Evolutionary conservation across 345 rosid species (phyloP).

Genomic region (Lagerstroemia speciosa): DNA sequence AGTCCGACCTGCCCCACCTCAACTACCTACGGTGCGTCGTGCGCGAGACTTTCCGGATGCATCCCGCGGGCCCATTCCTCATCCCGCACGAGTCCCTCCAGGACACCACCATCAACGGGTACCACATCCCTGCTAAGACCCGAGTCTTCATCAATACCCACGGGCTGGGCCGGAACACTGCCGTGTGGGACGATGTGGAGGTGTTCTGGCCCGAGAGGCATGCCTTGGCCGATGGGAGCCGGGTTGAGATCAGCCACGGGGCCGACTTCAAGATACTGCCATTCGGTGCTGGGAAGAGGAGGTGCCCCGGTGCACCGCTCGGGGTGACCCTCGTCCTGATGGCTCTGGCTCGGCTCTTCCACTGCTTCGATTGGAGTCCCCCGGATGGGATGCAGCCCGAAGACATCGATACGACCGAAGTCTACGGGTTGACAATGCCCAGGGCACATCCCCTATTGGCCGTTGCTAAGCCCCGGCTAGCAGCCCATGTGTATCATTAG

Average conservation of each 20-base stretch:
- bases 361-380: constrained; percentile 72
- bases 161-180: constrained; percentile 69
- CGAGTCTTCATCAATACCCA: constrained; percentile 92
- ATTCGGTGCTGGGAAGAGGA: constrained; percentile 82
- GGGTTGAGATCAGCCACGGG: constrained; percentile 93
- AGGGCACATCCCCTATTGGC: constrained; percentile 64
- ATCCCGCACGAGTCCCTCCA: constrained; percentile 81
- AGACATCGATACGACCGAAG: constrained; percentile 52
- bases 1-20: constrained; percentile 54
- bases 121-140: constrained; percentile 66
- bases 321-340: constrained; percentile 72
- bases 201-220: constrained; percentile 82
- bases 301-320: constrained; percentile 88
- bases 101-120: constrained; percentile 60
- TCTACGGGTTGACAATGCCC: constrained; percentile 96
- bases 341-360: constrained; percentile 87
- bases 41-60: constrained; percentile 89
- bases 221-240: constrained; percentile 39
- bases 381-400: constrained; percentile 35
- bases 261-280: constrained; percentile 81
- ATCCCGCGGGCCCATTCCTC: constrained; percentile 87
- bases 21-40: constrained; percentile 88
- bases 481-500: constrained; percentile 33
- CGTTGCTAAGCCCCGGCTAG: constrained; percentile 52
- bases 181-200: constrained; percentile 59